phyloP scores from a whole-genome alignment of 768 basidiomycete genomes.

The Phaeolepiota aurea region DNA sequence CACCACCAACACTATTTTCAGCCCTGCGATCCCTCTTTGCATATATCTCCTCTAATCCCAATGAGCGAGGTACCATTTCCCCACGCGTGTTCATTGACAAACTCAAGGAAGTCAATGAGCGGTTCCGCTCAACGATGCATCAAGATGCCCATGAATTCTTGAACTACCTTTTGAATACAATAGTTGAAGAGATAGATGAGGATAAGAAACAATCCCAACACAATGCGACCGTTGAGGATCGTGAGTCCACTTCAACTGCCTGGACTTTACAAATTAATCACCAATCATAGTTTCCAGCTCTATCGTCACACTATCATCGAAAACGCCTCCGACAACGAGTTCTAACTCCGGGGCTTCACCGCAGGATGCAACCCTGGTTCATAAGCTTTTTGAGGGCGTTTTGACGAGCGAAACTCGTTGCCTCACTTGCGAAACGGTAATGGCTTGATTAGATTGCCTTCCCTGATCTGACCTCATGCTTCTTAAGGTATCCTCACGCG shows the following conservation, averaged over 20 bases:
- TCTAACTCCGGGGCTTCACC: conserved; percentile 39
- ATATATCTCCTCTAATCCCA: conserved; percentile 71
- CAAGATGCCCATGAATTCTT: conserved; percentile 99
- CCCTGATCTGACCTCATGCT: conserved; percentile 6
- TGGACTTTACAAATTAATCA: conserved; percentile 3
- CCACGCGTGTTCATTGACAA: conserved; percentile 92
- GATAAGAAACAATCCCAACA: conserved; percentile 41
- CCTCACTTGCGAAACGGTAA: conserved; percentile 93
- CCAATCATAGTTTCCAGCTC: conserved; percentile 49
- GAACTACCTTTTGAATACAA: conserved; percentile 86
- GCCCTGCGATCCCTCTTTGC: conserved; percentile 90
- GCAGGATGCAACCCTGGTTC: conserved; percentile 71
- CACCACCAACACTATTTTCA: conserved; percentile 76
- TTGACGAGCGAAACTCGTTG: conserved; percentile 97
- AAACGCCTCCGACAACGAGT: conserved; percentile 28
- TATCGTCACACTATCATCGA: conserved; percentile 43
- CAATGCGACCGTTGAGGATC: conserved; percentile 44
- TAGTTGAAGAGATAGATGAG: conserved; percentile 88
- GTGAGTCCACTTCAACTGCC: conserved; percentile 34
- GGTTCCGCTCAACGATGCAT: conserved; percentile 87
- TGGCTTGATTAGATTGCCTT: conserved; percentile 15
- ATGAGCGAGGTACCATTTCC: conserved; percentile 76
- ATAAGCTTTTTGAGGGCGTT: conserved; percentile 86
- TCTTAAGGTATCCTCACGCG: conserved; percentile 76
- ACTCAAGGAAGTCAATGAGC: conserved; percentile 85